These are phyloP conservation scores for Kregervanrija pseudodelftensis DNA, from an alignment of 805 yeast species.

Conservation along the genomic window DNA sequence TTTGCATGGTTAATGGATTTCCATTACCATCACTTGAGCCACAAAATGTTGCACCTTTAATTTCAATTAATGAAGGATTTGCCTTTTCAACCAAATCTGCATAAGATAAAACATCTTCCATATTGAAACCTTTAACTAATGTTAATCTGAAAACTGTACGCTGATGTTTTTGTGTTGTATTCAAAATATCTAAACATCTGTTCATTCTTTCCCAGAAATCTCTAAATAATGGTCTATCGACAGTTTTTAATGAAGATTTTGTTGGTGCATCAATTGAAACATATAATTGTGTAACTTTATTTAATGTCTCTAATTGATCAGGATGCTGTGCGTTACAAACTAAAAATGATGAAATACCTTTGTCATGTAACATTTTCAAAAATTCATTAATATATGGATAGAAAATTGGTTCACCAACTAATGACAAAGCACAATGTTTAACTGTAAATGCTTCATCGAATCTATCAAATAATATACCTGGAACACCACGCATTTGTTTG, in stretches of 20 bases:
- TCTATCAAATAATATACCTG: conserved; percentile 85
- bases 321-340: conserved; percentile 98
- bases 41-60: conserved; percentile 93
- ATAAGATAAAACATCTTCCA: conserved; percentile 77
- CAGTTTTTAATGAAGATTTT: conserved; percentile 67
- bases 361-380: conserved; percentile 69
- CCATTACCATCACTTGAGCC: conserved; percentile 82
- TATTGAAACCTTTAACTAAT: conserved; percentile 86
- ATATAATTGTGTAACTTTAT: conserved; percentile 82
- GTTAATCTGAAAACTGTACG: conserved; percentile 89
- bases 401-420: conserved; percentile 93
- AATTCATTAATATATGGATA: conserved; percentile 88
- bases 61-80: conserved; percentile 80
- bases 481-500: conserved; percentile 92
- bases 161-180: conserved; percentile 69
- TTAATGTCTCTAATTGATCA: conserved; percentile 59
- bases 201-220: conserved; percentile 91
- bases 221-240: conserved; percentile 81
- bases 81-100: conserved; percentile 83
- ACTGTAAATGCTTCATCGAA: conserved; percentile 88
- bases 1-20: conserved; percentile 89
- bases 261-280: conserved; percentile 95
- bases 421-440: conserved; percentile 83
- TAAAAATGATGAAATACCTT: conserved; percentile 75
- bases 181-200: conserved; percentile 70